Base-by-base conservation (phyloP, 2,329 filamentous ascomycete genomes). In the Penicillium sp. region DNA sequence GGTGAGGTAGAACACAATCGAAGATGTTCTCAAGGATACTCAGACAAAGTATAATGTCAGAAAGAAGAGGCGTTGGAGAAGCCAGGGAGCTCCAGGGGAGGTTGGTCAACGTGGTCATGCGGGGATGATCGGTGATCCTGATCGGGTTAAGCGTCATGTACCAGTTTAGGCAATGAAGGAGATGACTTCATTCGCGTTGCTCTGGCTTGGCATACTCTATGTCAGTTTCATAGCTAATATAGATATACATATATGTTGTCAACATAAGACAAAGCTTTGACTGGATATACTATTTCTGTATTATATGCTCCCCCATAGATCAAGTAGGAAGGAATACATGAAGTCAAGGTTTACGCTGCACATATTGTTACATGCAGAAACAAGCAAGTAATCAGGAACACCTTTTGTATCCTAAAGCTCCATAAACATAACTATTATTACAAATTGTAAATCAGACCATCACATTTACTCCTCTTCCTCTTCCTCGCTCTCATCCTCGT, bases 401-500 rank as follows among this genome's bases (percentile, higher is more conserved):
- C 44, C 55, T 61, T 56, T 60, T 55, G 43, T 55, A 51, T 60
- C 47, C 54, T 18, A 46, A 55, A 38, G 40, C 44, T 51, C 55
- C 47, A 39, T 30, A 52, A 47, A 55, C 10, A 38, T 38, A 55
- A 60, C 52, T 61, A 61, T 55, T 61, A 59, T 58, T 58, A 57
- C 60, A 63, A 30, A 58, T 36, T 38, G 39, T 44, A 49, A 60
- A 53, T 36, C 41, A 51, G 51, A 26, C 42, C 29, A 34, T 49
- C 9, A 27, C 18, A 44, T 61, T 65, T 62, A 69, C 63, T 86
- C 83, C 34, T 87, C 86, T 23, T 88, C 87, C 10, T 90, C 88
- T 19, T 92, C 90, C 41, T 94, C 90, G 0, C 92, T 90, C 43
- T 90, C 88, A 72, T 96, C 92, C 68, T 97, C 90, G 53, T 97